Evolutionary conservation across 2,329 filamentous ascomycete genomes (phyloP).

Genomic region (Fusarium concolor): DNA sequence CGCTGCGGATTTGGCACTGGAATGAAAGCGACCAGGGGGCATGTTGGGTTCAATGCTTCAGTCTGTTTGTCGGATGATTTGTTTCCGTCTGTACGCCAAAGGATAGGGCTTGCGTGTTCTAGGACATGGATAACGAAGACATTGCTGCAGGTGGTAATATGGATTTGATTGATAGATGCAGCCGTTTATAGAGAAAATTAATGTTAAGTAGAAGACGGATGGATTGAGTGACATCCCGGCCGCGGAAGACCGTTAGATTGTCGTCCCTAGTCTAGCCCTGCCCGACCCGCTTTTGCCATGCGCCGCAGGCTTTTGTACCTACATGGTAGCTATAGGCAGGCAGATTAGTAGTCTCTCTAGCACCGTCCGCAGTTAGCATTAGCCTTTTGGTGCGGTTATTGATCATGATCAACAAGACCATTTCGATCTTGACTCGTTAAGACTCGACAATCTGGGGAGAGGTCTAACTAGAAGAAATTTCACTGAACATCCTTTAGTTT

Average conservation of each 20-base stretch:
- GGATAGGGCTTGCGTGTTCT: background rate
- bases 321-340: too few species aligned
- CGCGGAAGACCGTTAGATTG: slow-evolving; percentile 22
- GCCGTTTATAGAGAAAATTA: background rate
- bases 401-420: slow-evolving; percentile 4
- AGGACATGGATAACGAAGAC: background rate
- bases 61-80: background rate
- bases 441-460: slow-evolving; percentile 13
- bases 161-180: background rate
- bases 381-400: slow-evolving; percentile 10
- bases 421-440: slow-evolving; percentile 9
- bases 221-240: slow-evolving; percentile 21
- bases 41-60: background rate
- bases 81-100: background rate
- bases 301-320: background rate
- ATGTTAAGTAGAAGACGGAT: background rate
- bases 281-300: slow-evolving; percentile 33
- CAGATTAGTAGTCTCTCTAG: too few species aligned
- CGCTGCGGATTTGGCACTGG: slow-evolving; percentile 4
- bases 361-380: background rate
- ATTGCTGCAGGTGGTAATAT: background rate
- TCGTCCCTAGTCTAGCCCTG: background rate
- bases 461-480: background rate
- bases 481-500: background rate
- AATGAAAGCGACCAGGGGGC: slow-evolving; percentile 8